phyloP scores from a whole-genome alignment of 1,284 basidiomycete genomes.

The Tilletiaria anomala region DNA sequence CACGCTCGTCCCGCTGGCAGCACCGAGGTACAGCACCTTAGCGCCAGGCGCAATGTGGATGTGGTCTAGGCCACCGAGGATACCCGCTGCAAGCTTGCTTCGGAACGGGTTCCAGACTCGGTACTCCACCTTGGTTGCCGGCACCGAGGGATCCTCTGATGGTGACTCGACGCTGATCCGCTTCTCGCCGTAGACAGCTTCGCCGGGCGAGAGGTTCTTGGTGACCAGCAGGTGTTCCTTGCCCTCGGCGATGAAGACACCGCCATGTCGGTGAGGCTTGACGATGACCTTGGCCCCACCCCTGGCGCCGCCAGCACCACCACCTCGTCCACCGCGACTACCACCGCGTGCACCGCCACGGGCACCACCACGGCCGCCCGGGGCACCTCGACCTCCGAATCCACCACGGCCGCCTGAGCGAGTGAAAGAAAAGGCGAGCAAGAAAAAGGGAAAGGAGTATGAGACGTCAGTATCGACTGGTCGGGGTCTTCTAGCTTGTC shows the following conservation, averaged over 20 bases:
- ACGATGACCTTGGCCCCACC: slow-evolving; percentile 66
- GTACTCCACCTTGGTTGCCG: slow-evolving; percentile 69
- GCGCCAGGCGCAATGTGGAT: slow-evolving; percentile 87
- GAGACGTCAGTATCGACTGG: no score
- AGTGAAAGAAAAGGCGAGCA: no score
- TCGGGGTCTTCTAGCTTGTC: no score
- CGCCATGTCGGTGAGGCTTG: slow-evolving; percentile 87
- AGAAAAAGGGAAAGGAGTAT: no score
- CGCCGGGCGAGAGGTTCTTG: slow-evolving; percentile 91
- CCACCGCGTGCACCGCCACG: slow-evolving; percentile 18
- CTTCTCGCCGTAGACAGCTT: slow-evolving; percentile 97
- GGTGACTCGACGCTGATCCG: slow-evolving; percentile 46
- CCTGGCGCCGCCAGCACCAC: slow-evolving; percentile 42
- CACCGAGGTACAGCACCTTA: slow-evolving; percentile 95
- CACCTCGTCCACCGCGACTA: slow-evolving; percentile 30
- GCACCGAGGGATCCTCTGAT: slow-evolving; percentile 49
- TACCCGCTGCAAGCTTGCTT: slow-evolving; percentile 89
- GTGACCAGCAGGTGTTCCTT: slow-evolving; percentile 97
- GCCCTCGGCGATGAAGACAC: slow-evolving; percentile 49
- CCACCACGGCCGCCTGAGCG: slow-evolving; percentile 8
- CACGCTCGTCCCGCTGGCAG: slow-evolving; percentile 87
- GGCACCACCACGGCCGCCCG: slow-evolving; percentile 11
- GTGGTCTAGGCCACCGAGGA: slow-evolving; percentile 84
- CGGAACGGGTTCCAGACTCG: slow-evolving; percentile 99
- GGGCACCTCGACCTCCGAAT: slow-evolving; percentile 8